Evolutionary conservation across 805 yeast species (phyloP).

Genomic region (Teunomyces gatunensis): DNA sequence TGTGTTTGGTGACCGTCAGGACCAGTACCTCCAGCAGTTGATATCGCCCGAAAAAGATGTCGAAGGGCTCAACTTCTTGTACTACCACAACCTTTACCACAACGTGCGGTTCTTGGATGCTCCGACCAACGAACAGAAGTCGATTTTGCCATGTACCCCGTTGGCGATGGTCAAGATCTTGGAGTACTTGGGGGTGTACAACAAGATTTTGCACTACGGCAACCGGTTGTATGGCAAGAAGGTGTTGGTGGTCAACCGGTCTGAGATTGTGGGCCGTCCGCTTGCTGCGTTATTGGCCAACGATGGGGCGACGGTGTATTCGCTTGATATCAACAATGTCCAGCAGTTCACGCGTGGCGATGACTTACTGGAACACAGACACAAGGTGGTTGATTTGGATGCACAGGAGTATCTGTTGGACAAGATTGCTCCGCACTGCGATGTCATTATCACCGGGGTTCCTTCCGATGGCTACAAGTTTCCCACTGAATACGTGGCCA

Average conservation of each 20-base stretch:
- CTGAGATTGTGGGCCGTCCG: constrained; percentile 97
- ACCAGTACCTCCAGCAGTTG: constrained; percentile 91
- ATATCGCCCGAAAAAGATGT: constrained; percentile 92
- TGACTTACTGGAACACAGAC: constrained; percentile 76
- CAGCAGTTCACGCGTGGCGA: constrained; percentile 95
- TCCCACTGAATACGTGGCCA: constrained; percentile 73
- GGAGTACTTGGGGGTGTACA: constrained; percentile 87
- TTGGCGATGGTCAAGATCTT: constrained; percentile 90
- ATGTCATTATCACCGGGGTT: constrained; percentile 94
- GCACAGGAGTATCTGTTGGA: constrained; percentile 54
- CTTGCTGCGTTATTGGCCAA: constrained; percentile 93
- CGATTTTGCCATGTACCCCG: constrained; percentile 95
- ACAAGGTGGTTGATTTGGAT: constrained; percentile 60
- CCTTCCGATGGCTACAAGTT: constrained; percentile 83
- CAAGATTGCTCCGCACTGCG: constrained; percentile 70
- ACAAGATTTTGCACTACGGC: constrained; percentile 77
- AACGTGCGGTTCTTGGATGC: constrained; percentile 82
- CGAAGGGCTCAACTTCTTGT: constrained; percentile 89
- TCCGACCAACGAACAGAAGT: constrained; percentile 62
- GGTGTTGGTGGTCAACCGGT: constrained; percentile 83
- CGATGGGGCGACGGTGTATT: constrained; percentile 95
- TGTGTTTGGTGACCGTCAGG: constrained; percentile 92
- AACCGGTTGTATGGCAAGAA: constrained; percentile 93
- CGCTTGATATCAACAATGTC: constrained; percentile 82
- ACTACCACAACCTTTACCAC: constrained; percentile 93